These are phyloP conservation scores for Verticillium tricorpus DNA, from an alignment of 2,329 filamentous ascomycete genomes.

Conservation along the genomic window DNA sequence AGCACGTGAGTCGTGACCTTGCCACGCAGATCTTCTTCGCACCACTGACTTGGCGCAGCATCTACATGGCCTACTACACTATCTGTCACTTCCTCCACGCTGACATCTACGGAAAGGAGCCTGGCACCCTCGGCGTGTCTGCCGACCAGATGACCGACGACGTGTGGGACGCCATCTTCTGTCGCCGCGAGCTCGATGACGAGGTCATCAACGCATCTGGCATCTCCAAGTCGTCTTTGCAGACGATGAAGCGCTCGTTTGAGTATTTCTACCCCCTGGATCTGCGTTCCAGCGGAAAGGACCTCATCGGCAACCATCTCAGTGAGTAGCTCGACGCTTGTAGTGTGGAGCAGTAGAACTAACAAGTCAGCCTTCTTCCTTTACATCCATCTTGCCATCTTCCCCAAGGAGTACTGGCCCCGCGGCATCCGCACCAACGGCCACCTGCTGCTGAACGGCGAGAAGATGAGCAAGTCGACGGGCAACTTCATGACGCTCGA, in stretches of 20 bases:
- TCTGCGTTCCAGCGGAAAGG: conserved; percentile 68
- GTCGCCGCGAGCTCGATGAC: conserved; percentile 64
- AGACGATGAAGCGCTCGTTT: conserved; percentile 83
- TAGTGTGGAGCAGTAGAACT: background rate
- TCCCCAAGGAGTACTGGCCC: conserved; percentile 82
- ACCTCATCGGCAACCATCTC: background rate
- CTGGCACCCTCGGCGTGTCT: conserved; percentile 64
- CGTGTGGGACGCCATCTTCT: conserved; percentile 95
- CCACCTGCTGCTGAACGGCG: conserved; percentile 88
- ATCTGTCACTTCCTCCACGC: conserved; percentile 62
- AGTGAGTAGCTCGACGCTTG: background rate
- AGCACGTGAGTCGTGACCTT: conserved; percentile 57
- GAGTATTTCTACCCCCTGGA: conserved; percentile 97
- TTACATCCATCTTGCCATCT: conserved; percentile 89
- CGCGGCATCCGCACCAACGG: conserved; percentile 82
- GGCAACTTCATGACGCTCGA: conserved; percentile 94
- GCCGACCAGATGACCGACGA: conserved; percentile 90
- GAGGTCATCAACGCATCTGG: conserved; percentile 60
- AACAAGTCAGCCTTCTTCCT: conserved; percentile 63
- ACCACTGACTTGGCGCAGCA: too few relatives aligned
- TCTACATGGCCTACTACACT: conserved; percentile 53
- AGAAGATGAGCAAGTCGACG: conserved; percentile 98
- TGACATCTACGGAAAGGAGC: conserved; percentile 77
- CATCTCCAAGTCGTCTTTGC: conserved; percentile 69
- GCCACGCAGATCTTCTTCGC: too few relatives aligned